Conservation (phyloP, 305 asterid genomes). For the Fraxinus sp. region DNA sequence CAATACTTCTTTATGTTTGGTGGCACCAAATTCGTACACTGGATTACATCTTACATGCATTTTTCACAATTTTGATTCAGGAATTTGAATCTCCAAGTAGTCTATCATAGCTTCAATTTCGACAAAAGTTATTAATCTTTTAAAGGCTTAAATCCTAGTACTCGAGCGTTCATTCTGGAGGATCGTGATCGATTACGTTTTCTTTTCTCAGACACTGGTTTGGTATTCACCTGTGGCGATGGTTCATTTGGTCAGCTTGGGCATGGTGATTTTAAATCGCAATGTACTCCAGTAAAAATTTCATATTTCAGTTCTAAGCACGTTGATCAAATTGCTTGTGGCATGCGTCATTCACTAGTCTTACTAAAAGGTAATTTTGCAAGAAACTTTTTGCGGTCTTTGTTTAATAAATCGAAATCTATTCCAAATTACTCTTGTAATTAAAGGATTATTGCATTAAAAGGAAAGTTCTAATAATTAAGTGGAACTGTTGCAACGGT, state of each 20-base stretch:
- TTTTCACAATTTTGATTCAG: neutral
- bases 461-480: neutral
- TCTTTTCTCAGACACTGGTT: slow-evolving; percentile 52
- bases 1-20: neutral
- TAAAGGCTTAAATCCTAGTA: neutral
- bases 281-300: slow-evolving; percentile 48
- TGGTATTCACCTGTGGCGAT: slow-evolving; percentile 77
- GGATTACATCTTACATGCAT: neutral
- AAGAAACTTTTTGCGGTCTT: neutral
- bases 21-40: neutral
- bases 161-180: neutral
- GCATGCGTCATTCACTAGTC: slow-evolving; percentile 90
- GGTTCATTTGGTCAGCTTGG: slow-evolving; percentile 92
- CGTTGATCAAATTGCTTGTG: slow-evolving; percentile 75
- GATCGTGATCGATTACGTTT: neutral
- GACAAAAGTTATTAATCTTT: neutral
- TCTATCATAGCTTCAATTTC: neutral
- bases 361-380: slow-evolving; percentile 61
- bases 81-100: neutral
- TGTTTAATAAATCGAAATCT: neutral
- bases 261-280: slow-evolving; percentile 57
- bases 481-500: neutral
- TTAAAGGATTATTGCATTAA: neutral
- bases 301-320: slow-evolving; percentile 42
- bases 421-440: neutral